Evolutionary conservation across 345 rosid species (phyloP), one percentile per base, ranked within the genome.

Genomic region (Eucalyptus sp.): DNA sequence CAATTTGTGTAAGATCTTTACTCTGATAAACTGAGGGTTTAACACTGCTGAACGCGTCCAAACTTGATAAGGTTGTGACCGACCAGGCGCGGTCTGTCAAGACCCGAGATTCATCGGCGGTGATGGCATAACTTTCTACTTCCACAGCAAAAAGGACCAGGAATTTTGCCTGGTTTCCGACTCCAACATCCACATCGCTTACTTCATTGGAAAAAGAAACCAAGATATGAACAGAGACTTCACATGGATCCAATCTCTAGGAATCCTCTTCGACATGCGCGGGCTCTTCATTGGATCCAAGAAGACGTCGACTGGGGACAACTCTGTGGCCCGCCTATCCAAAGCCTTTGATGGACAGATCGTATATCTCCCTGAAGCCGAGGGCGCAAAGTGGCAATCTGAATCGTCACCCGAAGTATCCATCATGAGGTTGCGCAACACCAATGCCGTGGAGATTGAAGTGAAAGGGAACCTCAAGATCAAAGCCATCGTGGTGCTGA

Each of bases 51-150:
- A 33, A 17, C 44, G 25, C 3, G 44, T 33, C 13, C 81, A 33
- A 71, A 71, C 93, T 91, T 89, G 64, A 86, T 81, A 90, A 93
- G 96, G 88, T 29, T 95, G 96, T 18, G 94, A 95, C 64, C 91
- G 86, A 52, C 95, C 93, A 33, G 95, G 96, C 41, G 92, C 93
- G 10, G 94, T 95, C 13, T 93, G 96, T 88, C 93, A 95, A 89
- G 96, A 94, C 86, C 96, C 95, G 13, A 90, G 95, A 66, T 95
- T 95, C 93, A 89, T 95, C 7, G 95, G 96, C 17, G 95, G 94
- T 48, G 95, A 95, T 13, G 94, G 95, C 29, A 90, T 92, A n/a
- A 93, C 96, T 89, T 94, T 94, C 90, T 96, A 95, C 92, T 95
- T 94, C 95, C 96, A 96, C 50, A 95, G 95, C 81, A 93, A 92